Evolutionary conservation across 257 asterid species (phyloP).

Genomic region (Solanum pinnatisectum): DNA sequence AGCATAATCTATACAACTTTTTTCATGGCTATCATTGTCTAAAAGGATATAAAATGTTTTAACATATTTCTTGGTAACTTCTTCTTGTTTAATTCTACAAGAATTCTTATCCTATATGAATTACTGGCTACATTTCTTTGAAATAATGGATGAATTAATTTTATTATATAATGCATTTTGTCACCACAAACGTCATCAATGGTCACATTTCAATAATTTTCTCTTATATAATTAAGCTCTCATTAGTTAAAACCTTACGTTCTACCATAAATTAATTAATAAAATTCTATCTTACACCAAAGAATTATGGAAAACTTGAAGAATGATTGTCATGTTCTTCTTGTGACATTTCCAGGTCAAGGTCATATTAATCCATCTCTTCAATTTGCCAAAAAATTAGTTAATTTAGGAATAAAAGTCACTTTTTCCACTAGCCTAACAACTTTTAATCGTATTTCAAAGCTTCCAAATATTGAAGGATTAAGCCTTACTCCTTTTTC

Average conservation of each 20-base stretch:
- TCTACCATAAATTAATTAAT: neutral
- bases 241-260: neutral
- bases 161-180: neutral
- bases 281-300: neutral
- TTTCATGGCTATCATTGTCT: neutral
- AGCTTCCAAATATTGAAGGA: neutral
- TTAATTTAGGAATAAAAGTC: neutral
- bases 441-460: neutral
- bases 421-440: conserved; percentile 5
- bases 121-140: neutral
- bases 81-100: neutral
- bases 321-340: conserved; percentile 10
- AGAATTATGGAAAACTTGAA: neutral
- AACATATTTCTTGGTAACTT: neutral
- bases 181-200: neutral
- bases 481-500: neutral
- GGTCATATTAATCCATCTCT: conserved; percentile 23
- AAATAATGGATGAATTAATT: neutral
- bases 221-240: neutral
- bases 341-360: conserved; percentile 22
- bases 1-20: neutral
- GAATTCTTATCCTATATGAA: neutral
- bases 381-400: conserved; percentile 3
- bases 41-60: neutral
- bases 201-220: neutral